Conservation (phyloP, 2,329 filamentous ascomycete genomes). For the Dendryphion nanum region DNA sequence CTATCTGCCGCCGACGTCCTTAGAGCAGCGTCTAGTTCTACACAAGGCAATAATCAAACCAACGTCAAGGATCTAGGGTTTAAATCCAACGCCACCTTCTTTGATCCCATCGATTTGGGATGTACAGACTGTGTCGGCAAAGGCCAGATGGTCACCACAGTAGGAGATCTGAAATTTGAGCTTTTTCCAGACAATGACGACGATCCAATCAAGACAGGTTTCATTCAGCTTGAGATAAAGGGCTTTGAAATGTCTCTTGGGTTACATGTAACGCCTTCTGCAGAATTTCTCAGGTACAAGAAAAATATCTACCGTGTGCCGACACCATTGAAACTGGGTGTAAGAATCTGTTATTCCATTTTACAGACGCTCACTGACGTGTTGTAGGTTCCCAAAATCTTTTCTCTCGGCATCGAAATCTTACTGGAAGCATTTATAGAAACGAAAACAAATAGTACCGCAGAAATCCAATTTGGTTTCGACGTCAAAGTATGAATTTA, state of each 20-base stretch:
- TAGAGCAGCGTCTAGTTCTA: slow-evolving; percentile 1
- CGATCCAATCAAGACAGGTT: slow-evolving; percentile 1
- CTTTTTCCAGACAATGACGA: neutral
- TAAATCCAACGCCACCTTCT: too few relatives aligned
- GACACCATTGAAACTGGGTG: too few relatives aligned
- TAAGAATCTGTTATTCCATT: too few relatives aligned
- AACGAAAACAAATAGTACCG: neutral
- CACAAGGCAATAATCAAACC: too few relatives aligned
- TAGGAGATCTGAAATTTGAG: neutral
- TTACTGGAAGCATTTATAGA: neutral
- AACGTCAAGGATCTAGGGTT: too few relatives aligned
- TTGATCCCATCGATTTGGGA: slow-evolving; percentile 2
- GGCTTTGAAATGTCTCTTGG: slow-evolving; percentile 3
- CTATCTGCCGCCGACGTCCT: slow-evolving; percentile 1
- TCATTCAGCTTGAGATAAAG: neutral
- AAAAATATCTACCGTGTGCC: too few relatives aligned
- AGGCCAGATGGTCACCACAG: neutral
- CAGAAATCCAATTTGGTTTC: slow-evolving; percentile 4
- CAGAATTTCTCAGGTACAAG: neutral
- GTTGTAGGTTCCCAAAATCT: slow-evolving; percentile 1
- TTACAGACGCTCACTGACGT: too few relatives aligned
- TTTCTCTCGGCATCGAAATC: neutral
- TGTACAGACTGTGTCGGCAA: slow-evolving; percentile 4
- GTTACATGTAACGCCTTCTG: slow-evolving; percentile 1
- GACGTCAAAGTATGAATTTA: slow-evolving; percentile 1